These are phyloP conservation scores for Penicillium hordei DNA, from an alignment of 2,329 filamentous ascomycete genomes.

Conservation along the genomic window DNA sequence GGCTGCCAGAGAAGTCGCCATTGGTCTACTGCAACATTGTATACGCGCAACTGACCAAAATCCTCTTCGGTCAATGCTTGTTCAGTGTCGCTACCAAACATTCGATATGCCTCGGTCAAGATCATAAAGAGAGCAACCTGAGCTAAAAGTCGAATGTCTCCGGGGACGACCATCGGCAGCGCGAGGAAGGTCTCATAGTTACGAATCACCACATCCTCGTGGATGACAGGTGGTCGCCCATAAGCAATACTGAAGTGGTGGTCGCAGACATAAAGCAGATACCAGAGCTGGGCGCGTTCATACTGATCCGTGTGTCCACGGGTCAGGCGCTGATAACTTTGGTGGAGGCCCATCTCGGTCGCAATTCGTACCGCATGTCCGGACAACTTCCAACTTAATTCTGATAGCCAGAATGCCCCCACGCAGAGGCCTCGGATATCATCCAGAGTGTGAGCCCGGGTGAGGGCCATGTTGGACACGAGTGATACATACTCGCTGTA, in stretches of 20 bases:
- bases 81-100: slow-evolving; percentile 58
- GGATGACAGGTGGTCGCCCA: slow-evolving; percentile 58
- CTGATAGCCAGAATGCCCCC: slow-evolving; percentile 63
- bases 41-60: slow-evolving; percentile 50
- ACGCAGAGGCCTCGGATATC: slow-evolving; percentile 61
- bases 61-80: slow-evolving; percentile 54
- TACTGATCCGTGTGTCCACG: slow-evolving; percentile 51
- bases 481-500: slow-evolving; percentile 59
- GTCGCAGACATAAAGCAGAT: slow-evolving; percentile 64
- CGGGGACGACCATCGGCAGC: slow-evolving; percentile 52
- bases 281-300: slow-evolving; percentile 61
- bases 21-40: slow-evolving; percentile 52
- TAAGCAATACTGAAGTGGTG: slow-evolving; percentile 65
- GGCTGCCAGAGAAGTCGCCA: slow-evolving; percentile 54
- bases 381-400: slow-evolving; percentile 62
- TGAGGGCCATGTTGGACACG: slow-evolving; percentile 59
- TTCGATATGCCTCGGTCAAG: slow-evolving; percentile 56
- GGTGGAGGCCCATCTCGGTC: slow-evolving; percentile 58
- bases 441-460: slow-evolving; percentile 58
- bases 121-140: slow-evolving; percentile 61
- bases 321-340: slow-evolving; percentile 53
- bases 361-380: slow-evolving; percentile 60
- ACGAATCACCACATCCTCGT: slow-evolving; percentile 58
- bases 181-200: slow-evolving; percentile 59
- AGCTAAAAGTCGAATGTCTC: slow-evolving; percentile 58